These are phyloP conservation scores for Beauveria bassiana DNA, from an alignment of 2,329 filamentous ascomycete genomes.

Conservation along the genomic window DNA sequence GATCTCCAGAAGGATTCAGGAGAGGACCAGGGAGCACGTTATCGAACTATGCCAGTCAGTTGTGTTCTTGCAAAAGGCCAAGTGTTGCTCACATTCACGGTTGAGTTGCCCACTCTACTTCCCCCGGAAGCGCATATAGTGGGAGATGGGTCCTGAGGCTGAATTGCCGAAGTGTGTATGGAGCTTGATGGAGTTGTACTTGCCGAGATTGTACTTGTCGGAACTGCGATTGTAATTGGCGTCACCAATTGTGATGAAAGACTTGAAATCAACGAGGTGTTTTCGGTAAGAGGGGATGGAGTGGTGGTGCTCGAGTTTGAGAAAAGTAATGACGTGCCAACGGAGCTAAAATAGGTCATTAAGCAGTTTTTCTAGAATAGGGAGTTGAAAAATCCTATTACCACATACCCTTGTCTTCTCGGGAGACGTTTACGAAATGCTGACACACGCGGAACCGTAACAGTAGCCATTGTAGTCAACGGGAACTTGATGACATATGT, in stretches of 20 bases:
- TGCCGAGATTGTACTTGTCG: not conserved
- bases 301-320: constrained; percentile 23
- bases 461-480: constrained; percentile 29
- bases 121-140: constrained; percentile 20
- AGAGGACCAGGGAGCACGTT: constrained; percentile 27
- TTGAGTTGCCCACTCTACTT: constrained; percentile 29
- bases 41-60: constrained; percentile 27
- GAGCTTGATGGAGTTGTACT: not conserved
- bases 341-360: constrained; percentile 17
- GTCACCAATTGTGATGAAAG: constrained; percentile 22
- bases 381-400: not conserved
- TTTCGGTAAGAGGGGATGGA: constrained; percentile 14
- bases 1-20: constrained; percentile 31
- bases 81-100: constrained; percentile 27
- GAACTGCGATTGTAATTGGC: not conserved
- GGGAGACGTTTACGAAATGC: constrained; percentile 18
- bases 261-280: constrained; percentile 17
- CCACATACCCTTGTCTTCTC: constrained; percentile 24
- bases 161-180: not conserved
- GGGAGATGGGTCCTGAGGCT: not conserved
- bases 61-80: not conserved
- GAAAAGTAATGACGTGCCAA: constrained; percentile 17
- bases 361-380: not conserved
- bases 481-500: constrained; percentile 33
- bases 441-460: constrained; percentile 18